Conservation (phyloP, 345 rosid genomes). For the Corymbia maculata region DNA sequence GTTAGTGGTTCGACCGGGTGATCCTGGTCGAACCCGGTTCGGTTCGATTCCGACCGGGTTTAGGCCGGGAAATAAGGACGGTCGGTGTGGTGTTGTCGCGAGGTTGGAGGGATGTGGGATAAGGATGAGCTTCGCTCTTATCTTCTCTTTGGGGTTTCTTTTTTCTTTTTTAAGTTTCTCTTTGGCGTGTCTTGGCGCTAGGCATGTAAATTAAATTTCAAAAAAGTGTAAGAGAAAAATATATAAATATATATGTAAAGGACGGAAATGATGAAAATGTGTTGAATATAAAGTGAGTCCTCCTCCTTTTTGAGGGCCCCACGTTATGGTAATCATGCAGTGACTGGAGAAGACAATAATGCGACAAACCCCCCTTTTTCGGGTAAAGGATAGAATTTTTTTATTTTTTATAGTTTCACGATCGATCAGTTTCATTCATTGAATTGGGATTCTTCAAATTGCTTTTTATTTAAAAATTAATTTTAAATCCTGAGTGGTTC, state of each 20-base stretch:
- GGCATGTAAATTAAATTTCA: background rate
- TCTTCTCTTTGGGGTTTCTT: background rate
- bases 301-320: background rate
- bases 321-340: background rate
- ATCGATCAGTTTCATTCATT: background rate
- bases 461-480: background rate
- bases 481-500: background rate
- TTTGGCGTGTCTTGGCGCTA: background rate
- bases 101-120: background rate
- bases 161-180: background rate
- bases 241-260: background rate
- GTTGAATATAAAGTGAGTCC: background rate
- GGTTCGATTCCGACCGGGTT: background rate
- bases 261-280: background rate
- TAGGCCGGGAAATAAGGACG: background rate
- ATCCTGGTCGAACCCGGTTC: background rate
- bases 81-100: background rate
- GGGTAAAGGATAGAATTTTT: background rate
- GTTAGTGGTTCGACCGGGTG: background rate
- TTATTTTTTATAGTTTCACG: fast-evolving
- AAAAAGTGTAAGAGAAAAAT: too few relatives aligned
- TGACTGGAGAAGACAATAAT: background rate
- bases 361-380: background rate
- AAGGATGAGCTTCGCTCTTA: background rate
- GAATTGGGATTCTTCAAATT: background rate